A percentile compares a stretch with the other conserved stretches of the same genome.
Evolutionary conservation across 2,329 filamentous ascomycete genomes (phyloP).

Genomic region (Aspergillus hiratsukae): DNA sequence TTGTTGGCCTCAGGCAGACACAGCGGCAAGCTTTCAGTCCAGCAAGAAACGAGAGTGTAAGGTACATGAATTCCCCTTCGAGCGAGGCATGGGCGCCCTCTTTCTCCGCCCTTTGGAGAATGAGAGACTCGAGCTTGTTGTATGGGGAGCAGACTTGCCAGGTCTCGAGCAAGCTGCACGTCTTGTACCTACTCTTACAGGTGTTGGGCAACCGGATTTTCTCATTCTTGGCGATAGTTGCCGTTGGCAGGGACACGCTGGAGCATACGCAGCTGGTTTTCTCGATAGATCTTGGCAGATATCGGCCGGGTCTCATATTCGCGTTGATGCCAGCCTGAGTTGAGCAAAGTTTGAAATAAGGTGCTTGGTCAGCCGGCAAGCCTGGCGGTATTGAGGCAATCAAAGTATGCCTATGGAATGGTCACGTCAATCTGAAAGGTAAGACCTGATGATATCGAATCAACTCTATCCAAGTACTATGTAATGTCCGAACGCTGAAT

Average conservation of each 20-base stretch:
- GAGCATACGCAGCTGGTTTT: slow-evolving; percentile 52
- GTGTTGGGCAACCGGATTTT: slow-evolving; percentile 56
- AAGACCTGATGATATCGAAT: neutral
- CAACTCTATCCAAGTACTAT: neutral
- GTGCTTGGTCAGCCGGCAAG: neutral
- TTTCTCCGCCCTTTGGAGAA: slow-evolving; percentile 48
- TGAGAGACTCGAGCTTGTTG: slow-evolving; percentile 50
- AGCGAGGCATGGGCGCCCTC: slow-evolving; percentile 44
- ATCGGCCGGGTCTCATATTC: slow-evolving; percentile 44
- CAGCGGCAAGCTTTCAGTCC: slow-evolving; percentile 5
- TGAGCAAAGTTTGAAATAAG: neutral
- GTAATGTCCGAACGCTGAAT: neutral
- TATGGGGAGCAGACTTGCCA: slow-evolving; percentile 51
- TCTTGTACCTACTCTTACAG: slow-evolving; percentile 53
- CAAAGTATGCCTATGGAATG: neutral
- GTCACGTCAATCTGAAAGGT: neutral
- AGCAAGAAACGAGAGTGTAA: slow-evolving; percentile 7
- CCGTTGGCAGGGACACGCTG: slow-evolving; percentile 50
- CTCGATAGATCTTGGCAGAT: slow-evolving; percentile 53
- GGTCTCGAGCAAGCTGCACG: slow-evolving; percentile 49
- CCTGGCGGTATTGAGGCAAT: neutral
- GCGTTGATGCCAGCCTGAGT: slow-evolving; percentile 4
- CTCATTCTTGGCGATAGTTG: slow-evolving; percentile 45
- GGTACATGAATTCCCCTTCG: slow-evolving; percentile 26
- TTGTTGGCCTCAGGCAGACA: neutral